These are phyloP conservation scores for Aspergillus cavernicola DNA, from an alignment of 495 filamentous ascomycete species.

Conservation along the genomic window DNA sequence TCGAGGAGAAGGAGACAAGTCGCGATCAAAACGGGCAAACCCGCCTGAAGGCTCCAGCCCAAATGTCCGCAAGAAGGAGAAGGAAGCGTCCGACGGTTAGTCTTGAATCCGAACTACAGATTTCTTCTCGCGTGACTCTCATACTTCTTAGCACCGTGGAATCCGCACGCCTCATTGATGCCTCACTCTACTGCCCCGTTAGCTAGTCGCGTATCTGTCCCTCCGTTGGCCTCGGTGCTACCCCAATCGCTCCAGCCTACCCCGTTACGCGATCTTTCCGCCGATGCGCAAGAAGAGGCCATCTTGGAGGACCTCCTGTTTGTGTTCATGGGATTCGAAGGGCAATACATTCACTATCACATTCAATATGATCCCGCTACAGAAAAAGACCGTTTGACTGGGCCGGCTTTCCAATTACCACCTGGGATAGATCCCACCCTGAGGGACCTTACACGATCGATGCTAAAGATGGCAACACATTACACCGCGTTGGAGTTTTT, in stretches of 20 bases:
- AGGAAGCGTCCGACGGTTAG: conserved; percentile 35
- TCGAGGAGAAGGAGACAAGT: conserved; percentile 42
- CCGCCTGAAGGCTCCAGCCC: conserved; percentile 39
- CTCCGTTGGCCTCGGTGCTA: conserved; percentile 68
- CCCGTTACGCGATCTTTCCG: conserved; percentile 65
- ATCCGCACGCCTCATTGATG: conserved; percentile 74
- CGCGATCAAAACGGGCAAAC: conserved; percentile 35
- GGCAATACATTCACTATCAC: conserved; percentile 87
- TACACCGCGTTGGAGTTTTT: conserved; percentile 88
- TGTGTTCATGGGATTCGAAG: conserved; percentile 98
- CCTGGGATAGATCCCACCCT: conserved; percentile 87
- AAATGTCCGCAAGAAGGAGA: conserved; percentile 37
- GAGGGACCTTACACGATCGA: conserved; percentile 77
- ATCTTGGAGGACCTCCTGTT: conserved; percentile 89
- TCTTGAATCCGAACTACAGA: background rate
- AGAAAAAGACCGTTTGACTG: conserved; percentile 81
- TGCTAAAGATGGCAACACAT: conserved; percentile 94
- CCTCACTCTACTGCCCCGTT: conserved; percentile 86
- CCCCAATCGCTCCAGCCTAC: conserved; percentile 70
- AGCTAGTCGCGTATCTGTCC: conserved; percentile 78
- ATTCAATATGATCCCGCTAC: conserved; percentile 74
- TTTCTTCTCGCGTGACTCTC: conserved; percentile 17
- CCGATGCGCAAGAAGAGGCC: conserved; percentile 77
- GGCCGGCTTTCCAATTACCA: conserved; percentile 74
- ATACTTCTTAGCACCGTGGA: conserved; percentile 61